Evolutionary conservation across 805 yeast genomes (phyloP), one percentile per base, ranked within the genome.

Genomic region (Starmera caribaea): DNA sequence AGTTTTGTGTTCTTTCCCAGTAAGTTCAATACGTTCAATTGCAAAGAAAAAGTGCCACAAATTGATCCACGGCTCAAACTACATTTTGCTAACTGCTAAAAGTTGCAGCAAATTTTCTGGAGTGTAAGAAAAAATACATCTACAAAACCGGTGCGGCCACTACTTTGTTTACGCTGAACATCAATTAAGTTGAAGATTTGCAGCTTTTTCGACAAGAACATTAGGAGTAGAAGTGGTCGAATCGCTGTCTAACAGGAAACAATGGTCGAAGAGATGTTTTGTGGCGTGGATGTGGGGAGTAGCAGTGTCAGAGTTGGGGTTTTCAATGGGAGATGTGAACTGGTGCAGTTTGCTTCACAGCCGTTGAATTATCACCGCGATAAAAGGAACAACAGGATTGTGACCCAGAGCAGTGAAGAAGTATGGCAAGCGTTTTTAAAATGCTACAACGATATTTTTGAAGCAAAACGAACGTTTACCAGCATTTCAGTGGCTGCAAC

Each of bases 201-300:
- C 26, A n/a, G 8, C 15, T 30, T 30, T 30, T n/a, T 15, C n/a
- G 13, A 14, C 24, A 31, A 31, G 12, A 15, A 5, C 3, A 8
- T 8, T 5, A 21, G 30, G 27, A 16, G 11, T 5, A 13, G 10
- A 15, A 24, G 13, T 4, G 21, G 15, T 12, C 26, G 14, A 10
- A 14, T 8, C 33, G 28, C n/a, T 9, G 17, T 16, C 16, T 10
- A 10, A 16, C 8, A 12, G 27, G 9, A 5, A 6, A n/a, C 13
- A 14, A 9, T 21, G 26, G 6, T 5, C 6, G 26, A 16, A 8
- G 29, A 16, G 12, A 4, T 31, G 7, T 42, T 34, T 24, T 47
- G 39, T 9, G 79, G 79, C 1, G 59, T 73, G 12, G 80, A 74
- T 50, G 55, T 73, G 3, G 80, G 80, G 2, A 68, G 79, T 1